Evolutionary conservation across 768 basidiomycete species (phyloP).

Genomic region (Lactifluus hygrophoroides): DNA sequence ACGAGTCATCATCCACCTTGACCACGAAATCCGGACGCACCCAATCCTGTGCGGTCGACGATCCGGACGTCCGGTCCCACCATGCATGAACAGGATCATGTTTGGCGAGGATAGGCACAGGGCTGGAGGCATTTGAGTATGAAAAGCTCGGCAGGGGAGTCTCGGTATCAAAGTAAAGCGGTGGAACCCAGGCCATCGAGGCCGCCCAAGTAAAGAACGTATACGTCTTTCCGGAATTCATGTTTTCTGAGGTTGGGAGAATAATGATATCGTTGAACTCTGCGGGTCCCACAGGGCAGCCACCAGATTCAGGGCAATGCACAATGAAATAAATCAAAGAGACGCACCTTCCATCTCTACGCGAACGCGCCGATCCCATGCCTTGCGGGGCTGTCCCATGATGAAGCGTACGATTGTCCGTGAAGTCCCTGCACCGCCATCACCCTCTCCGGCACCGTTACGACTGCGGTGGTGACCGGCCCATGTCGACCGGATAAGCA

Average conservation of each 20-base stretch:
- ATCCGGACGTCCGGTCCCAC: conserved; percentile 37
- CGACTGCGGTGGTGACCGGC: conserved; percentile 76
- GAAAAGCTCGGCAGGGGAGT: conserved; percentile 45
- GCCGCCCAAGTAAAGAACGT: conserved; percentile 92
- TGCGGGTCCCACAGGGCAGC: conserved; percentile 25
- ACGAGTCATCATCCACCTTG: conserved; percentile 94
- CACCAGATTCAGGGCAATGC: background rate
- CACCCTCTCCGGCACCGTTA: conserved; percentile 60
- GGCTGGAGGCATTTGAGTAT: conserved; percentile 51
- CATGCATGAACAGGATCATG: conserved; percentile 63
- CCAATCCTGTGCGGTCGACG: conserved; percentile 48
- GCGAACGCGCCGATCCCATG: conserved; percentile 70
- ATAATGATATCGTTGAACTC: conserved; percentile 83
- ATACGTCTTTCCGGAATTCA: conserved; percentile 92
- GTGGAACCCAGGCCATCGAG: conserved; percentile 84
- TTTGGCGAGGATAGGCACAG: conserved; percentile 53
- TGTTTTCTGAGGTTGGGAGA: conserved; percentile 82
- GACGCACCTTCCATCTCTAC: conserved; percentile 86
- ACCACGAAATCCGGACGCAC: conserved; percentile 85
- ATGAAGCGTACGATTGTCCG: conserved; percentile 85
- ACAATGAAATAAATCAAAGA: background rate
- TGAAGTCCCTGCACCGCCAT: conserved; percentile 66
- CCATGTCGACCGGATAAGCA: conserved; percentile 84
- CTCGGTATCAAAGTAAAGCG: conserved; percentile 47
- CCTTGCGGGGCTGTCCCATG: conserved; percentile 71